Conservation (phyloP, 352 stramenopile species). For the Lagenidium sp. region DNA sequence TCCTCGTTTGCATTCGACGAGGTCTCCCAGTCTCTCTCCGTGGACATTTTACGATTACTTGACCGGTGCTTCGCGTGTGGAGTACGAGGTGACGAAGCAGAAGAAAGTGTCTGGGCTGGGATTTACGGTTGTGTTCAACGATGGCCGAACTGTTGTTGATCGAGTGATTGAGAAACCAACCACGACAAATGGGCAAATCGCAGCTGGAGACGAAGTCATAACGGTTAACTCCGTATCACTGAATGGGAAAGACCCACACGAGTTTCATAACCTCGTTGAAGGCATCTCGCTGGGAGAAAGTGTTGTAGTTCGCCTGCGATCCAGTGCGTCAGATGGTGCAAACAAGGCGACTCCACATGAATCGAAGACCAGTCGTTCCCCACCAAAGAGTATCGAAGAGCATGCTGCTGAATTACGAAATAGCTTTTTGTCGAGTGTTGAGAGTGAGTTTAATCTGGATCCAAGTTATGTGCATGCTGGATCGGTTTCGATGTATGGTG, state of each 20-base stretch:
- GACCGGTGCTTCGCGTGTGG: slow-evolving; percentile 48
- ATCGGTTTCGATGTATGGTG: slow-evolving; percentile 67
- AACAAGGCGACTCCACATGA: not conserved
- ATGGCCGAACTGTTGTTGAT: slow-evolving; percentile 3
- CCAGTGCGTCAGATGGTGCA: no score
- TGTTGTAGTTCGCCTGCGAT: slow-evolving; percentile 5
- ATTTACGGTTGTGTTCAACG: slow-evolving; percentile 30
- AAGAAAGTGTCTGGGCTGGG: slow-evolving; percentile 24
- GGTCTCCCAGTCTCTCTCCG: slow-evolving; percentile 43
- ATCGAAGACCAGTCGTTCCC: not conserved
- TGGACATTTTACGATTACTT: slow-evolving; percentile 70
- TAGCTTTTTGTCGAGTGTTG: slow-evolving; percentile 24
- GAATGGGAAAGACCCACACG: not conserved
- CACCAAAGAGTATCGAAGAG: slow-evolving; percentile 5
- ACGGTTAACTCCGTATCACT: not conserved
- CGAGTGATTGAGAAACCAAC: slow-evolving; percentile 19
- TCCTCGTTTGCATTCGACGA: not conserved
- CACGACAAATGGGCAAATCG: not conserved
- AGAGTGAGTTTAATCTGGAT: slow-evolving; percentile 21
- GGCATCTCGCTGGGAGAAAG: not conserved
- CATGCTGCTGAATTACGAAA: slow-evolving; percentile 21
- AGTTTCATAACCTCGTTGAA: not conserved
- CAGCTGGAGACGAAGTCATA: not conserved
- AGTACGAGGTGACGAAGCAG: slow-evolving; percentile 56
- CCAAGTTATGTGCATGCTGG: slow-evolving; percentile 41